phyloP scores from a whole-genome alignment of 805 yeast species.

The Myxozyma melibiosi region DNA sequence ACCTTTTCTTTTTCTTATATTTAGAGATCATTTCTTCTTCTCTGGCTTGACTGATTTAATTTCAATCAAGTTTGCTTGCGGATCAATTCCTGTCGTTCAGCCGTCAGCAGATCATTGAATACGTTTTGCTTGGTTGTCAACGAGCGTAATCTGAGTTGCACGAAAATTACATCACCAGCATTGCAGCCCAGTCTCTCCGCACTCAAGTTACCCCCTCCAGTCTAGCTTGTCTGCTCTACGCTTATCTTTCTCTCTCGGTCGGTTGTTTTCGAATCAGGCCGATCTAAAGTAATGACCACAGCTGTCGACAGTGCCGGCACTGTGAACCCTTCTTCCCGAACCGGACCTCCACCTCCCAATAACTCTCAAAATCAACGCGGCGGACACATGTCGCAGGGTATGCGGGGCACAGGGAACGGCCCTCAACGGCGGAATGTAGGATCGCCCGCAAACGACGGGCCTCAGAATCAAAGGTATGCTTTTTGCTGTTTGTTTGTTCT shows the following conservation, averaged over 20 bases:
- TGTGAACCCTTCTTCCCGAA: neutral
- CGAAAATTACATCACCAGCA: no score
- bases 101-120: no score
- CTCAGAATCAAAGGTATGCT: conserved; percentile 16
- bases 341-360: neutral
- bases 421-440: conserved; percentile 17
- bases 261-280: no score
- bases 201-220: no score
- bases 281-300: conserved; percentile 9
- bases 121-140: neutral
- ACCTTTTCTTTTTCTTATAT: no score
- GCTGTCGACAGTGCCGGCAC: conserved; percentile 5
- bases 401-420: conserved; percentile 13
- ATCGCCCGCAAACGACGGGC: conserved; percentile 26
- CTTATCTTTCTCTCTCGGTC: no score
- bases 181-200: no score
- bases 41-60: no score
- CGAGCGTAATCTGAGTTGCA: neutral
- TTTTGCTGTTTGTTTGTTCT: neutral
- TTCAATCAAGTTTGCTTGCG: no score
- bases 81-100: no score
- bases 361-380: conserved; percentile 8
- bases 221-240: no score
- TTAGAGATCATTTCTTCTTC: no score
- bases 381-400: conserved; percentile 2